Evolutionary conservation across 257 asterid species (phyloP), one percentile per base, ranked within the genome.

Genomic region (Salvia hispanica): DNA sequence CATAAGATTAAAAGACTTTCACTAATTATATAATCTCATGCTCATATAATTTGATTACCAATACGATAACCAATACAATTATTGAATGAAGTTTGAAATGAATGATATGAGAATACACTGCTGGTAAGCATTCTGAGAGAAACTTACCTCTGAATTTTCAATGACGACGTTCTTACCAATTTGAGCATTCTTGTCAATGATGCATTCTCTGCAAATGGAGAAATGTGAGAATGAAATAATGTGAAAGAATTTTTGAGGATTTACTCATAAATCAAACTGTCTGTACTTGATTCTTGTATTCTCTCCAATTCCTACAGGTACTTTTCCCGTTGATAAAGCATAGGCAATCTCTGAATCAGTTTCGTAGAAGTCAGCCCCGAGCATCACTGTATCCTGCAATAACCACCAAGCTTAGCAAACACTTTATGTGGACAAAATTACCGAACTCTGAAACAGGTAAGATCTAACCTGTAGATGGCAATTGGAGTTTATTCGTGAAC

Each of bases 301-400:
- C 76, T 90, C 98, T 81, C 98, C 98, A 45, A 93, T 93, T 68
- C 98, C 97, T 8, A 85, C 40, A 3, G 97, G 97, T 67, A 88
- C 96, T 83, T 88, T 86, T 44, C 96, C 96, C 74, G 83, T 95
- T 36, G 96, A 84, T 59, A 93, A 54, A 62, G 82, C 78, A 25
- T 72, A 83, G 47, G 84, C 87, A 54, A 86, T 66, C 81, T 93
- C 98, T 7, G 84, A 80, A 60, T 86, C 95, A 40, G 97, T 90
- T 90, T 93, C 97, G 44, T 88, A 93, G 78, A 62, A 82, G 83
- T 90, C 98, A 58, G 97, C 98, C 16, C 97, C 97, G 45, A 92
- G 90, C 98, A 92, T 90, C 76, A 90, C 97, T 3, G 95, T 86
- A 75, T 92, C 43, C 98, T 90, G 80, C 76, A 77, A 56, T 54